Conservation (phyloP, 768 basidiomycete genomes). For the Tephrocybe sp. region DNA sequence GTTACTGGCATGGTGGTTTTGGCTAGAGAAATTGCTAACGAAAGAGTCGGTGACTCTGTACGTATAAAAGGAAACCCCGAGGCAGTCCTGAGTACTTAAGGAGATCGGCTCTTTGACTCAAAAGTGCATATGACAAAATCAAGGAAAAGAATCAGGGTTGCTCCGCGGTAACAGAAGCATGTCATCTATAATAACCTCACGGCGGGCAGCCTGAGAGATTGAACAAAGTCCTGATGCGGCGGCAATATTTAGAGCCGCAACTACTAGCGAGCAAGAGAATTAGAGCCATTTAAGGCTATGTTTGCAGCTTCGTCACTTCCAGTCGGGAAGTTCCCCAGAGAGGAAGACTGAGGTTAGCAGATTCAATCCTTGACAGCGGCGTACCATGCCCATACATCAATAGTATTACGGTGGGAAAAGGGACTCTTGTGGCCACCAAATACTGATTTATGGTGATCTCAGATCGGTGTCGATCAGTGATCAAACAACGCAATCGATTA, state of each 20-base stretch:
- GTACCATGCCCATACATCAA: not conserved
- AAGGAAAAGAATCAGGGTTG: slow-evolving; percentile 9
- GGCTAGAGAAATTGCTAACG: not conserved
- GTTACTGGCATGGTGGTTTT: slow-evolving; percentile 2
- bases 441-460: too few relatives aligned
- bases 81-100: slow-evolving; percentile 2
- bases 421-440: too few relatives aligned
- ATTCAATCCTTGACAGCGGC: not conserved
- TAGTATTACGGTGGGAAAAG: too few relatives aligned
- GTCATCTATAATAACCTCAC: not conserved
- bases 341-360: too few relatives aligned
- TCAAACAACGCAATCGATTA: too few relatives aligned
- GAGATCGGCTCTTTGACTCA: slow-evolving; percentile 12
- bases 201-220: not conserved
- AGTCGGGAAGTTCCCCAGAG: too few relatives aligned
- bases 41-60: not conserved
- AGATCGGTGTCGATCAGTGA: too few relatives aligned
- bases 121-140: slow-evolving; percentile 9
- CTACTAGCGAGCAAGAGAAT: too few relatives aligned
- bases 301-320: too few relatives aligned
- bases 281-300: too few relatives aligned
- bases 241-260: too few relatives aligned
- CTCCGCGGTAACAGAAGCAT: not conserved
- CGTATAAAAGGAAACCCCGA: slow-evolving; percentile 10
- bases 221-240: too few relatives aligned